Conservation (phyloP, 2,329 filamentous ascomycete genomes). For the Phyllosticta citribraziliensis region DNA sequence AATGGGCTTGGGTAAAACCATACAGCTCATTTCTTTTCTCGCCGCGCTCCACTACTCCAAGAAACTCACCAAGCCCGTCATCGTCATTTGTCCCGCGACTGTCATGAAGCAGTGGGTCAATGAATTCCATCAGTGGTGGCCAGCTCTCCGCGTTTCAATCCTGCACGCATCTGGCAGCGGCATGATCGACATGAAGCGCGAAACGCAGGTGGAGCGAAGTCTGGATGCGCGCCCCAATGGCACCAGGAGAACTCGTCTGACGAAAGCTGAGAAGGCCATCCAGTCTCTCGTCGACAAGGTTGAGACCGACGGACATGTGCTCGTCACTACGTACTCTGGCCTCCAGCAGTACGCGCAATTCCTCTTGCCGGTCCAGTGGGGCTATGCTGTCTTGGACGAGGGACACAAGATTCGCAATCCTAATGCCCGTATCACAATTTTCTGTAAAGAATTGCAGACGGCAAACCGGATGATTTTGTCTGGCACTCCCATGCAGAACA, state of each 20-base stretch:
- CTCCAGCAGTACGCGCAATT: conserved; percentile 85
- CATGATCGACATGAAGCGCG: conserved; percentile 69
- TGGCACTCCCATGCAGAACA: conserved; percentile 96
- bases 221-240: conserved; percentile 32
- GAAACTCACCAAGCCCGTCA: conserved; percentile 71
- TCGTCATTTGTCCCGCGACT: conserved; percentile 88
- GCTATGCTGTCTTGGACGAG: conserved; percentile 88
- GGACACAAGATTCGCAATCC: conserved; percentile 98
- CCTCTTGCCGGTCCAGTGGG: conserved; percentile 77
- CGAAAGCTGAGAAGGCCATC: conserved; percentile 58
- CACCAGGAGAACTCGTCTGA: conserved; percentile 18
- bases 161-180: conserved; percentile 91
- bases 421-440: conserved; percentile 86
- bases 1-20: conserved; percentile 97
- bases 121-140: conserved; percentile 98
- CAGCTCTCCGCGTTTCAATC: conserved; percentile 91
- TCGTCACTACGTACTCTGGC: conserved; percentile 92
- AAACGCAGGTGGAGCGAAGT: conserved; percentile 52
- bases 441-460: conserved; percentile 88
- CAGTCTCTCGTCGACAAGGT: conserved; percentile 75
- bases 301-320: conserved; percentile 73
- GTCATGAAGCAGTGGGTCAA: conserved; percentile 97
- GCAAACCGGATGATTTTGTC: conserved; percentile 87
- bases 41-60: conserved; percentile 89
- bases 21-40: conserved; percentile 70